phyloP scores from a whole-genome alignment of 768 basidiomycete species.

The Panaeolus cyanescens region DNA sequence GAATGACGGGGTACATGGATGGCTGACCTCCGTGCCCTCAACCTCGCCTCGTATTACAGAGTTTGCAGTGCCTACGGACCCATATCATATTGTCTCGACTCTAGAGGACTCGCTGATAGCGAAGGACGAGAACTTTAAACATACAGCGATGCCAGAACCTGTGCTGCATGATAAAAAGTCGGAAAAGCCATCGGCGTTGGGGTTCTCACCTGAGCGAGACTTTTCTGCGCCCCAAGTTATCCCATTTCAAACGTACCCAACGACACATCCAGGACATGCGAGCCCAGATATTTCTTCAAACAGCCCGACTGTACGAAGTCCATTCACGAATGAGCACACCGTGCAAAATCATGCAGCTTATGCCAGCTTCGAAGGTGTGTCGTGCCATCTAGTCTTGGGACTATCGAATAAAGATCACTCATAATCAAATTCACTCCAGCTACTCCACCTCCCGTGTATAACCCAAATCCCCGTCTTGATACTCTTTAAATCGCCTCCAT shows the following conservation, averaged over 20 bases:
- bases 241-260: neutral
- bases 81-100: slow-evolving; percentile 23
- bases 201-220: neutral
- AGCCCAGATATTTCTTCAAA: neutral
- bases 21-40: neutral
- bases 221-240: neutral
- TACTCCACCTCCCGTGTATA: slow-evolving; percentile 12
- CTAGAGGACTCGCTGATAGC: slow-evolving; percentile 26
- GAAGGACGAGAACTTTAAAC: slow-evolving; percentile 20
- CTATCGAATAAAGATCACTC: too few species aligned
- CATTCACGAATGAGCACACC: neutral
- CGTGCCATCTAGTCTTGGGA: neutral
- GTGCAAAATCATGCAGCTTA: neutral
- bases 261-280: neutral
- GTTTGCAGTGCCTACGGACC: slow-evolving; percentile 17
- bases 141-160: slow-evolving; percentile 12
- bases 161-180: slow-evolving; percentile 8
- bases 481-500: neutral
- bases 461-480: neutral
- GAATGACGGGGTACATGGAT: neutral
- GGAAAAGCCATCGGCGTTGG: slow-evolving; percentile 3
- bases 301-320: neutral
- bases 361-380: neutral
- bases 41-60: neutral
- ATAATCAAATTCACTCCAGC: neutral